Conservation (phyloP, 2,329 filamentous ascomycete genomes). For the Trichoderma arundinaceum region DNA sequence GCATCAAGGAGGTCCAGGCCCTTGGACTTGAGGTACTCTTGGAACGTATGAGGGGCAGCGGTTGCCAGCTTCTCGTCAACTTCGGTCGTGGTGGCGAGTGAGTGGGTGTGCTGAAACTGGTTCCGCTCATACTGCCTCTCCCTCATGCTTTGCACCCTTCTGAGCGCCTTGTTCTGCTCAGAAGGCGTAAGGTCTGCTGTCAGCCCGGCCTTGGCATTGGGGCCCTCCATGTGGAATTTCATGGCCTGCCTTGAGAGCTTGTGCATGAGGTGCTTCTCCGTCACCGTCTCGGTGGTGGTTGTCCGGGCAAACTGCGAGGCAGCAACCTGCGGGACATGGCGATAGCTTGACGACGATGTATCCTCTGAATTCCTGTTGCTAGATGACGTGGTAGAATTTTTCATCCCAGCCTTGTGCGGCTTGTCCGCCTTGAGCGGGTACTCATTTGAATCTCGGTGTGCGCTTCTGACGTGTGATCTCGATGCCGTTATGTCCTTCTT, state of each 20-base stretch:
- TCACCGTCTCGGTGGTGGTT: constrained; percentile 52
- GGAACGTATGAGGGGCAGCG: constrained; percentile 33
- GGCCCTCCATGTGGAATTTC: constrained; percentile 48
- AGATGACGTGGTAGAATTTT: constrained; percentile 31
- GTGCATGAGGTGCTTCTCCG: constrained; percentile 48
- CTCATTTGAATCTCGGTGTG: constrained; percentile 10
- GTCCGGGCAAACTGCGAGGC: constrained; percentile 62
- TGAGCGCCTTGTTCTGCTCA: constrained; percentile 46
- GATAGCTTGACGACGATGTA: constrained; percentile 44
- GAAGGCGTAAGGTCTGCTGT: constrained; percentile 42
- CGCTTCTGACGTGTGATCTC: neutral
- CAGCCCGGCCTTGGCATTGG: constrained; percentile 35
- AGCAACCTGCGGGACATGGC: constrained; percentile 60
- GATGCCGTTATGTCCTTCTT: constrained; percentile 14
- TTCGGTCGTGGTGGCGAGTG: constrained; percentile 47
- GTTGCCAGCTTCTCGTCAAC: constrained; percentile 37
- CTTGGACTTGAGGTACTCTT: constrained; percentile 20
- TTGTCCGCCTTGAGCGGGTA: constrained; percentile 24
- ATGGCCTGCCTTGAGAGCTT: constrained; percentile 52
- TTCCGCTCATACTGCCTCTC: constrained; percentile 50
- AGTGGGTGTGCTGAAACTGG: constrained; percentile 50
- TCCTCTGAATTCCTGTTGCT: constrained; percentile 34
- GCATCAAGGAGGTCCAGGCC: constrained; percentile 10
- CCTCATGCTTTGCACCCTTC: constrained; percentile 47
- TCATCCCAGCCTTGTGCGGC: constrained; percentile 18